Evolutionary conservation across 1,284 basidiomycete species (phyloP).

Genomic region (Heterobasidion occidentale): DNA sequence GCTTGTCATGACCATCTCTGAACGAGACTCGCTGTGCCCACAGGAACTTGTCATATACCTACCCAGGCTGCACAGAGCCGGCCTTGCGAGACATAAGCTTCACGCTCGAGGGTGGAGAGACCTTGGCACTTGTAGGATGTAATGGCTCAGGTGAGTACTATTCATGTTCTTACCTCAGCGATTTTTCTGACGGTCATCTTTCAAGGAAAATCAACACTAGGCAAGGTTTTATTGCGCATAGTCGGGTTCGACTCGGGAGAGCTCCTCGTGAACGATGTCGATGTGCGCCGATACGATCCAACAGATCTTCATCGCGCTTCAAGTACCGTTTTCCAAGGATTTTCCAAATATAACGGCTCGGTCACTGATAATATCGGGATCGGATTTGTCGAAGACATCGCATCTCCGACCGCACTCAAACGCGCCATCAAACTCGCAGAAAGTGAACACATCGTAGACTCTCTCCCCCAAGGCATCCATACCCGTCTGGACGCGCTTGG

Average conservation of each 20-base stretch:
- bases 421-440: slow-evolving; percentile 61
- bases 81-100: slow-evolving; percentile 64
- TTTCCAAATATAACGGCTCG: slow-evolving; percentile 68
- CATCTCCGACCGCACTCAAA: slow-evolving; percentile 38
- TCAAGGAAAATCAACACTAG: slow-evolving; percentile 74
- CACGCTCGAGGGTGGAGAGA: slow-evolving; percentile 63
- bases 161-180: not conserved
- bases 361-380: slow-evolving; percentile 74
- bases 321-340: slow-evolving; percentile 77
- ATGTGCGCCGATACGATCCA: slow-evolving; percentile 56
- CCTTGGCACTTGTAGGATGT: slow-evolving; percentile 75
- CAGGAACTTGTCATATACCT: slow-evolving; percentile 67
- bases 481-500: slow-evolving; percentile 58
- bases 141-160: slow-evolving; percentile 62
- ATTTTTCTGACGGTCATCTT: slow-evolving; percentile 9
- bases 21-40: not conserved
- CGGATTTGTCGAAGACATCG: slow-evolving; percentile 55
- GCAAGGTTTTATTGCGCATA: slow-evolving; percentile 70
- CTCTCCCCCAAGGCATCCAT: slow-evolving; percentile 57
- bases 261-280: slow-evolving; percentile 59
- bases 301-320: slow-evolving; percentile 62
- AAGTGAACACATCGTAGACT: slow-evolving; percentile 51
- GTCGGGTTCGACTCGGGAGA: slow-evolving; percentile 62
- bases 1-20: not conserved
- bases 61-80: slow-evolving; percentile 61